Evolutionary conservation across 176 grass and related monocot genomes (phyloP).

Genomic region (Chrysopogon serrulatus): DNA sequence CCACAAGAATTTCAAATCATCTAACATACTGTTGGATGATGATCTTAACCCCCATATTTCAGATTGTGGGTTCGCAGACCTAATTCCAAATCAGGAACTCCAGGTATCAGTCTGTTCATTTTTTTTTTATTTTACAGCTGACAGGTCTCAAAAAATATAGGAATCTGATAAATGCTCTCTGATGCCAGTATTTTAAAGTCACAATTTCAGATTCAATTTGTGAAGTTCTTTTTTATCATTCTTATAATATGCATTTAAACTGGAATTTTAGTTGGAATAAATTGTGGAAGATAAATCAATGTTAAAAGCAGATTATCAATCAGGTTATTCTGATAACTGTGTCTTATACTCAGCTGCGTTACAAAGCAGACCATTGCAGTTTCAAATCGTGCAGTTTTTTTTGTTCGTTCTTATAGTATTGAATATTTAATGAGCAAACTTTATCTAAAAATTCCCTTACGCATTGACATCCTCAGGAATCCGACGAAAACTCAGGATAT

Average conservation of each 20-base stretch:
- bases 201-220: too few relatives aligned
- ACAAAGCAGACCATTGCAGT: neutral
- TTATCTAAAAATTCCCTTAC: neutral
- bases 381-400: neutral
- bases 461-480: slow-evolving; percentile 51
- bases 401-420: neutral
- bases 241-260: too few relatives aligned
- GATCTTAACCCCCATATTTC: slow-evolving; percentile 81
- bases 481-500: slow-evolving; percentile 59
- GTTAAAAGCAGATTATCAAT: neutral
- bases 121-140: too few relatives aligned
- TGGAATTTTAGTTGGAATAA: neutral
- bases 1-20: slow-evolving; percentile 96
- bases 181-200: neutral
- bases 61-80: slow-evolving; percentile 66
- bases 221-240: too few relatives aligned
- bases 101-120: slow-evolving; percentile 44
- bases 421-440: neutral
- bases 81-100: slow-evolving; percentile 60
- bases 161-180: neutral
- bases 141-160: neutral
- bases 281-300: neutral
- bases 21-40: slow-evolving; percentile 80
- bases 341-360: neutral
- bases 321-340: neutral